These are phyloP conservation scores for Penstemon barbatus DNA, from an alignment of 257 asterid species.

Conservation along the genomic window DNA sequence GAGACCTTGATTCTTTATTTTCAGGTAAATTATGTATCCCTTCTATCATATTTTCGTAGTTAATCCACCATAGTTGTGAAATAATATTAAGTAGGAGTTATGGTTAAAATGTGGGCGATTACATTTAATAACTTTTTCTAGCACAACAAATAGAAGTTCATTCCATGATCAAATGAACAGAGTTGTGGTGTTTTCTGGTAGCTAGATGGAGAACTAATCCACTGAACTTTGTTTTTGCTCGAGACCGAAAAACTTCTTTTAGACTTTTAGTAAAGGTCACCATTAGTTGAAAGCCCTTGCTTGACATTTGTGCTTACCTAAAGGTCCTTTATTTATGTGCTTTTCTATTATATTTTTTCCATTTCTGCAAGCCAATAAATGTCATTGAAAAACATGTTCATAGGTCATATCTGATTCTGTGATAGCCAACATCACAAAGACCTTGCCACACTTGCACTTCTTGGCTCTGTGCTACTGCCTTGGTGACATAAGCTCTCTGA, in stretches of 20 bases:
- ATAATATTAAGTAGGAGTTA: not conserved
- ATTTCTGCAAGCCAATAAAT: slow-evolving; percentile 19
- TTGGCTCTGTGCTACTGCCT: slow-evolving; percentile 77
- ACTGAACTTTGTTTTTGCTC: not conserved
- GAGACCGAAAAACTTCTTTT: slow-evolving; percentile 2
- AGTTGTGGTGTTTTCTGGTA: not conserved
- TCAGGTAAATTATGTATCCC: slow-evolving; percentile 54
- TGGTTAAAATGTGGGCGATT: slow-evolving; percentile 14
- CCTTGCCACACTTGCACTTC: slow-evolving; percentile 51
- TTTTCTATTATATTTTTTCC: not conserved
- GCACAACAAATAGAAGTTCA: not conserved
- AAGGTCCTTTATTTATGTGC: not conserved
- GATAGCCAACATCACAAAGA: slow-evolving; percentile 43
- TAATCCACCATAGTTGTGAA: slow-evolving; percentile 22
- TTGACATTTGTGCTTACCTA: not conserved
- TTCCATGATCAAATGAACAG: slow-evolving; percentile 4
- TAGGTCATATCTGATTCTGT: slow-evolving; percentile 77
- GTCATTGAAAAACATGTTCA: slow-evolving; percentile 20
- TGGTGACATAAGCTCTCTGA: slow-evolving; percentile 69
- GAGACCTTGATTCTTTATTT: slow-evolving; percentile 71
- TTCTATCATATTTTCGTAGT: not conserved
- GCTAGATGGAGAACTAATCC: slow-evolving; percentile 11
- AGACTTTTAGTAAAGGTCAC: not conserved
- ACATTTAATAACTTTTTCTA: slow-evolving; percentile 12
- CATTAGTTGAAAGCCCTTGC: not conserved